These are phyloP conservation scores for Petunia axillaris DNA, from an alignment of 257 asterid genomes.

Conservation along the genomic window DNA sequence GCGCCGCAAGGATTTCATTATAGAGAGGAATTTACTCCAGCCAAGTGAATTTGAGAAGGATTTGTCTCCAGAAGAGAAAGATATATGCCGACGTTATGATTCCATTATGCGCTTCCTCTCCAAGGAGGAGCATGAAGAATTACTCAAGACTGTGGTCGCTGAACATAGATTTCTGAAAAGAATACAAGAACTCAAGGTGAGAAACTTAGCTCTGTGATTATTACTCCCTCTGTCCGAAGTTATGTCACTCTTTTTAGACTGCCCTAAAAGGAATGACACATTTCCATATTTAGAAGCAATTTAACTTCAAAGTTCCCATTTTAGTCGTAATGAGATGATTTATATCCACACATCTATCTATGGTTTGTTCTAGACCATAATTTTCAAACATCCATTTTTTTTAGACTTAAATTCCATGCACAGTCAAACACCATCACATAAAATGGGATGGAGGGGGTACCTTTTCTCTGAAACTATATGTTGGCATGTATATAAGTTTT, in stretches of 20 bases:
- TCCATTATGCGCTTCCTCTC: constrained; percentile 79
- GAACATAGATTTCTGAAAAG: constrained; percentile 65
- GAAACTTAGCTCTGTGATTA: neutral
- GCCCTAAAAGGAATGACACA: neutral
- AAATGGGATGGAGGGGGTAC: neutral
- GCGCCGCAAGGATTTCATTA: constrained; percentile 77
- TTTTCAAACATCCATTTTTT: too few relatives aligned
- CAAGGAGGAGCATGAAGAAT: constrained; percentile 71
- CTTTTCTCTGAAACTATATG: neutral
- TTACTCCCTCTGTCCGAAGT: neutral
- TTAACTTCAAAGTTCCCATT: neutral
- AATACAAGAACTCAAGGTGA: constrained; percentile 73
- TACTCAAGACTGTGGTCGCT: constrained; percentile 53
- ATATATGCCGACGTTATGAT: constrained; percentile 61
- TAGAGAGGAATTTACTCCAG: constrained; percentile 68
- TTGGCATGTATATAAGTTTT: neutral
- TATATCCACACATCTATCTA: neutral
- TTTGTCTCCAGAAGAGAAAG: constrained; percentile 68
- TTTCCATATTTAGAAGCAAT: neutral
- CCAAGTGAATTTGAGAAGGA: constrained; percentile 58
- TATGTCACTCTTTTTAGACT: neutral
- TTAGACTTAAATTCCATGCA: neutral
- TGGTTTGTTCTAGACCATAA: neutral
- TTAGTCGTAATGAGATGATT: neutral
- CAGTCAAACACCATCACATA: neutral